phyloP scores from a whole-genome alignment of 441 rosid genomes.

The Erysimum pusillum region DNA sequence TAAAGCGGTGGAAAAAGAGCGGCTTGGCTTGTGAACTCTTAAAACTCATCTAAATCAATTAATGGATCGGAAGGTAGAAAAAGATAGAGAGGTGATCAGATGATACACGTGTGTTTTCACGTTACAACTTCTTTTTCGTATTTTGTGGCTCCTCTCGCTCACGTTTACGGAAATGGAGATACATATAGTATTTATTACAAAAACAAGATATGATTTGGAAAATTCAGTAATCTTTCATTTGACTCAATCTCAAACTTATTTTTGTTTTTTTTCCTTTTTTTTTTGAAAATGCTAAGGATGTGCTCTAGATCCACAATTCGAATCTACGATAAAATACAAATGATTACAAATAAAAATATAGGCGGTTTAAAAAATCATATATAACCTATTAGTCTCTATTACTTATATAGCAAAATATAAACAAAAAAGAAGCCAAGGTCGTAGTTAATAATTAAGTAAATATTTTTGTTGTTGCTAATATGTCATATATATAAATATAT shows the following conservation, averaged over 20 bases:
- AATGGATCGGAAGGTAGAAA: slow-evolving; percentile 17
- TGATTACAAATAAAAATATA: background rate
- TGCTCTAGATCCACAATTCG: slow-evolving; percentile 31
- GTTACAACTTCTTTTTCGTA: slow-evolving; percentile 24
- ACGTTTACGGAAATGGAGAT: background rate
- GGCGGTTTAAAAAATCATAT: background rate
- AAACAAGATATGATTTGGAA: slow-evolving; percentile 38
- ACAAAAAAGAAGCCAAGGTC: background rate
- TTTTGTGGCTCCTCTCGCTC: slow-evolving; percentile 45
- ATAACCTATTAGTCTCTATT: background rate
- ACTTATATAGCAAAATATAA: background rate
- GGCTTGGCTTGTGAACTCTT: slow-evolving; percentile 52
- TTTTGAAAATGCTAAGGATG: background rate
- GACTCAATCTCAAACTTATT: slow-evolving; percentile 3
- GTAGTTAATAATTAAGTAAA: too few relatives aligned
- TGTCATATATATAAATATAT: too few relatives aligned
- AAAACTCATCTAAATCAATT: slow-evolving; percentile 28
- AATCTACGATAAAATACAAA: background rate
- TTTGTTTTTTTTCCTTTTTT: background rate
- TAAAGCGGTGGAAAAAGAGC: slow-evolving; percentile 48
- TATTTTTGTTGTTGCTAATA: too few relatives aligned
- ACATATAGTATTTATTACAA: slow-evolving; percentile 32
- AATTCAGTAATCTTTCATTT: slow-evolving; percentile 30
- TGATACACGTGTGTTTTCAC: slow-evolving; percentile 45
- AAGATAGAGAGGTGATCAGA: slow-evolving; percentile 34